Conservation (phyloP, 805 yeast species). For the Naumovozyma baii region DNA sequence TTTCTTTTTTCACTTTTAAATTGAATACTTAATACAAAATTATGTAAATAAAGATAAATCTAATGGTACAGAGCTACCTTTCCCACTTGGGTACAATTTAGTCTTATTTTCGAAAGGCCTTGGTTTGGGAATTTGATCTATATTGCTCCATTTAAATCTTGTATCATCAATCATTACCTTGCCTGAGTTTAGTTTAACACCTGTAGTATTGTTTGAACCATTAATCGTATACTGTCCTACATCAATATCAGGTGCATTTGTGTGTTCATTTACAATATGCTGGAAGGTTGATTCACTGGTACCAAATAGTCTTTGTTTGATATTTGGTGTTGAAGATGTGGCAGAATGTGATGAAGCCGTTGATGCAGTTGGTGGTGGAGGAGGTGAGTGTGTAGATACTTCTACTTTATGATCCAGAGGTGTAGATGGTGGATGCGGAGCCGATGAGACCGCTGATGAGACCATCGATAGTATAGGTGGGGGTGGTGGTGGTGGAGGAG, state of each 20-base stretch:
- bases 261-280: constrained; percentile 18
- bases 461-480: constrained; percentile 24
- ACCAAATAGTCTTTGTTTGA: constrained; percentile 26
- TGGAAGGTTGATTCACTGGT: constrained; percentile 24
- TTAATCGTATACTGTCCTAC: constrained; percentile 13
- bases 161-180: constrained; percentile 52
- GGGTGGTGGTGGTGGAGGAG: constrained; percentile 21
- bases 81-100: constrained; percentile 88
- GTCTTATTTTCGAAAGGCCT: constrained; percentile 60
- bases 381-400: constrained; percentile 12
- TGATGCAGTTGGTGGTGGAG: constrained; percentile 16
- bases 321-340: constrained; percentile 9
- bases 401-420: too few relatives aligned
- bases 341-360: constrained; percentile 22
- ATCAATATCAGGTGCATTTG: constrained; percentile 18
- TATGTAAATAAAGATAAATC: constrained; percentile 33
- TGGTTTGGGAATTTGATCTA: constrained; percentile 75
- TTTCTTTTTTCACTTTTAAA: too few relatives aligned
- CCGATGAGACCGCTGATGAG: constrained; percentile 25
- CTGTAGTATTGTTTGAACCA: constrained; percentile 13
- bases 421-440: constrained; percentile 8
- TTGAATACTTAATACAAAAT: not conserved
- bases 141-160: constrained; percentile 60
- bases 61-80: constrained; percentile 86
- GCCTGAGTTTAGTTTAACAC: constrained; percentile 18